These are phyloP conservation scores for Cryptococcus jaspeensis DNA, from an alignment of 1,284 basidiomycete genomes.

Conservation along the genomic window DNA sequence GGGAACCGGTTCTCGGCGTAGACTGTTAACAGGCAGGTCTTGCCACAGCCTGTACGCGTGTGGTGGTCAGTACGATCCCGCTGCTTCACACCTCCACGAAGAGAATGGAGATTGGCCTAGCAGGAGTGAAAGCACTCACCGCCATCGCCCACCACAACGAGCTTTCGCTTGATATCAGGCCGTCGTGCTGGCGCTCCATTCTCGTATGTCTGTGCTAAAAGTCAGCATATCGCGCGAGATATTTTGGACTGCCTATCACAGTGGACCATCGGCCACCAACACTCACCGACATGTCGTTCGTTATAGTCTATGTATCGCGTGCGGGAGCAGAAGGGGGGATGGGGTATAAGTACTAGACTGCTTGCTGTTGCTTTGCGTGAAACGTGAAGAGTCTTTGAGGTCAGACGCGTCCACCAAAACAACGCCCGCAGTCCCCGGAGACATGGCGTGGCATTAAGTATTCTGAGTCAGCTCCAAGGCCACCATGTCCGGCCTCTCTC, in stretches of 20 bases:
- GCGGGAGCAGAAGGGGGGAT: too few relatives aligned
- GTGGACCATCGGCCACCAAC: neutral
- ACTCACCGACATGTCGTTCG: neutral
- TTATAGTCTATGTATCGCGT: too few relatives aligned
- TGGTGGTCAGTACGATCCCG: too few relatives aligned
- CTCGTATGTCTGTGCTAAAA: conserved; percentile 15
- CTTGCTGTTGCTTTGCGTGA: neutral
- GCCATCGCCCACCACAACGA: conserved; percentile 71
- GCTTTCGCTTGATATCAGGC: conserved; percentile 81
- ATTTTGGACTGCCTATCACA: neutral
- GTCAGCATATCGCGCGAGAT: neutral
- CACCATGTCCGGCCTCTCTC: too few relatives aligned
- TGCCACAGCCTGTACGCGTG: conserved; percentile 56
- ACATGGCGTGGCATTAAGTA: too few relatives aligned
- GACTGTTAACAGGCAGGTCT: conserved; percentile 56
- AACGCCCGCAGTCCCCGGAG: too few relatives aligned
- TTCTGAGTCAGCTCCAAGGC: too few relatives aligned
- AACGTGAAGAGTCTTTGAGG: neutral
- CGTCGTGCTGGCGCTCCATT: conserved; percentile 42
- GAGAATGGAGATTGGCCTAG: neutral
- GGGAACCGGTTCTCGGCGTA: conserved; percentile 98
- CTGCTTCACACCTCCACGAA: too few relatives aligned
- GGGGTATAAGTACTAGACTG: neutral
- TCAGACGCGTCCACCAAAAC: too few relatives aligned
- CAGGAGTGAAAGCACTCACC: too few relatives aligned